A percentile compares a stretch with the other conserved stretches of the same genome.
Conservation (phyloP, 1,139 yeast species). For the Saccharomyces pastorianus region DNA sequence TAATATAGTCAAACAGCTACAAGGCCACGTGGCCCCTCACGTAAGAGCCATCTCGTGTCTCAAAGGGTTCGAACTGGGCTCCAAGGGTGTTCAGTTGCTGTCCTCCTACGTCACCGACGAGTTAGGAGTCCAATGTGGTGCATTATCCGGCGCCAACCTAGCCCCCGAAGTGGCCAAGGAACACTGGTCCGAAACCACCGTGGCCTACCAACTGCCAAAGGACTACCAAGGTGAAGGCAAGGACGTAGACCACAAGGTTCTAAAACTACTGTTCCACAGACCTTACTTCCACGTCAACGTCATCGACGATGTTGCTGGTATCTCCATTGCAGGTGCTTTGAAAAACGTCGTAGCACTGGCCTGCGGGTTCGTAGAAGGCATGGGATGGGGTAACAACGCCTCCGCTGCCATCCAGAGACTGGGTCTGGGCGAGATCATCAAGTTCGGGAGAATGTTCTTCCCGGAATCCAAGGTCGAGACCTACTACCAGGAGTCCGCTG, state of each 20-base stretch:
- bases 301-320: slow-evolving; percentile 83
- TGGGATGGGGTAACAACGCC: slow-evolving; percentile 97
- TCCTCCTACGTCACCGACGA: slow-evolving; percentile 65
- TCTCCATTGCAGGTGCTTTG: slow-evolving; percentile 88
- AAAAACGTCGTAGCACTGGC: slow-evolving; percentile 90
- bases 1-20: slow-evolving; percentile 60
- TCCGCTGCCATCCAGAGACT: slow-evolving; percentile 93
- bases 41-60: slow-evolving; percentile 86
- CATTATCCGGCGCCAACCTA: slow-evolving; percentile 85
- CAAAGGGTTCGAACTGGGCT: slow-evolving; percentile 79
- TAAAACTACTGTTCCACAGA: slow-evolving; percentile 79
- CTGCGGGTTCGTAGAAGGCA: slow-evolving; percentile 91
- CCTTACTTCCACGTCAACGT: slow-evolving; percentile 91
- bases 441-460: slow-evolving; percentile 66
- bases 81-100: slow-evolving; percentile 70
- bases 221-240: slow-evolving; percentile 59
- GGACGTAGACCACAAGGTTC: slow-evolving; percentile 60
- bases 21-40: slow-evolving; percentile 58
- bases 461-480: slow-evolving; percentile 65
- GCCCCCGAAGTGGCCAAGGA: slow-evolving; percentile 91
- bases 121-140: slow-evolving; percentile 84
- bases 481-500: slow-evolving; percentile 84
- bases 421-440: slow-evolving; percentile 77
- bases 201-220: slow-evolving; percentile 70
- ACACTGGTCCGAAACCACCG: slow-evolving; percentile 90